Evolutionary conservation across 495 filamentous ascomycete genomes (phyloP).

Genomic region (Trichoderma parareesei): DNA sequence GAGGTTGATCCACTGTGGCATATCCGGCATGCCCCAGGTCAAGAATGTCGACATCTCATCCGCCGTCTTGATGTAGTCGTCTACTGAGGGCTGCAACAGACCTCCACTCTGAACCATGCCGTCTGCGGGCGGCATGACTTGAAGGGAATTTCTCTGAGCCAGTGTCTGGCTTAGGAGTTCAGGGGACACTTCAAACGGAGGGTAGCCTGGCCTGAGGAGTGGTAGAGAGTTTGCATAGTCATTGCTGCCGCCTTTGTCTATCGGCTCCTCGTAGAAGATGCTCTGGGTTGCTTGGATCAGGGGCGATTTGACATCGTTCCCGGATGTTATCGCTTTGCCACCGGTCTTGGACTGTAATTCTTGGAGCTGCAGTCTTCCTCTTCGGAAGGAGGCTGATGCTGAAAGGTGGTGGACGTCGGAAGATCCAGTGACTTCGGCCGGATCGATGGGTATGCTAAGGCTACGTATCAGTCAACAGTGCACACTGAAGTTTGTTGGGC

Average conservation of each 20-base stretch:
- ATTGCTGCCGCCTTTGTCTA: neutral
- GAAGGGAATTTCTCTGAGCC: neutral
- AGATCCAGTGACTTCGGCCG: conserved; percentile 2
- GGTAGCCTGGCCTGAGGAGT: neutral
- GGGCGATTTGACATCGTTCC: neutral
- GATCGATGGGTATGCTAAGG: conserved; percentile 3
- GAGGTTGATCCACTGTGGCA: neutral
- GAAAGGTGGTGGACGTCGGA: neutral
- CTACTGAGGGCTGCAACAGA: neutral
- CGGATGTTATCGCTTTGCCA: neutral
- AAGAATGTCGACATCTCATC: conserved; percentile 1
- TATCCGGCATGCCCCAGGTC: conserved; percentile 3
- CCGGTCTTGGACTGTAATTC: neutral
- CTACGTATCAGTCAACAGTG: neutral
- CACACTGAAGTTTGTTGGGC: no score
- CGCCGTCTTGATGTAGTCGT: conserved; percentile 1
- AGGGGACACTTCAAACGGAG: neutral
- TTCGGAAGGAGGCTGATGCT: neutral
- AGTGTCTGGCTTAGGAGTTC: neutral
- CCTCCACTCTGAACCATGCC: neutral
- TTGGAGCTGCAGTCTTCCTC: neutral
- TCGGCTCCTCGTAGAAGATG: neutral
- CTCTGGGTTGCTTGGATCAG: neutral
- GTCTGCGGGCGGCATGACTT: neutral
- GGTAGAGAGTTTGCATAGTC: neutral